These are phyloP conservation scores for Shiraia bambusicola DNA, from an alignment of 2,329 filamentous ascomycete genomes.

Conservation along the genomic window DNA sequence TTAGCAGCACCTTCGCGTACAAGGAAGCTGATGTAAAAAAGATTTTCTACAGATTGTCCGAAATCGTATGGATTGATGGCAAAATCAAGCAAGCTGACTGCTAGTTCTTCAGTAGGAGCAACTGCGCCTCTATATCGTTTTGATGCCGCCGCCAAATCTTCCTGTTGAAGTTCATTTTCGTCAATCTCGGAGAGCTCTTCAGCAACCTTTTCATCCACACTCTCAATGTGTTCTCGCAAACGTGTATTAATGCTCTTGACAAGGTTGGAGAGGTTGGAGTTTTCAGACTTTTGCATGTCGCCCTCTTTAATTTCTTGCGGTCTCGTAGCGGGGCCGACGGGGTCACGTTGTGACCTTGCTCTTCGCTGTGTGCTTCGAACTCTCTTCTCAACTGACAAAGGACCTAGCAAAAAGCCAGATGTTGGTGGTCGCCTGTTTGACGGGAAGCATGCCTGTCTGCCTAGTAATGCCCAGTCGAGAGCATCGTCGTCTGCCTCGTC, in stretches of 20 bases:
- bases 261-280: conserved; percentile 75
- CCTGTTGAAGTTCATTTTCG: conserved; percentile 31
- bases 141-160: conserved; percentile 57
- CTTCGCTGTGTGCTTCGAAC: conserved; percentile 67
- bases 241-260: conserved; percentile 72
- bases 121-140: conserved; percentile 63
- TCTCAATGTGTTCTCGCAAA: conserved; percentile 50
- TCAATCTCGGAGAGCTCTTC: conserved; percentile 34
- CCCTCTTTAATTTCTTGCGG: conserved; percentile 76
- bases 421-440: conserved; percentile 72
- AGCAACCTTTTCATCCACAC: conserved; percentile 46
- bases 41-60: conserved; percentile 91
- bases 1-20: conserved; percentile 81
- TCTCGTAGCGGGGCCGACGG: conserved; percentile 66
- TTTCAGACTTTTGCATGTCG: conserved; percentile 74
- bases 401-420: conserved; percentile 82
- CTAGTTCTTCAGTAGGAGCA: conserved; percentile 59
- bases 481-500: conserved; percentile 67
- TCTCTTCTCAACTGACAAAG: conserved; percentile 85
- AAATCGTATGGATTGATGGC: conserved; percentile 89
- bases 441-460: conserved; percentile 73
- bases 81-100: conserved; percentile 77
- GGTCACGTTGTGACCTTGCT: conserved; percentile 68
- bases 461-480: conserved; percentile 82
- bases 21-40: conserved; percentile 95